Base-by-base conservation (phyloP, 1,284 basidiomycete genomes). In the Puccinia triticina region DNA sequence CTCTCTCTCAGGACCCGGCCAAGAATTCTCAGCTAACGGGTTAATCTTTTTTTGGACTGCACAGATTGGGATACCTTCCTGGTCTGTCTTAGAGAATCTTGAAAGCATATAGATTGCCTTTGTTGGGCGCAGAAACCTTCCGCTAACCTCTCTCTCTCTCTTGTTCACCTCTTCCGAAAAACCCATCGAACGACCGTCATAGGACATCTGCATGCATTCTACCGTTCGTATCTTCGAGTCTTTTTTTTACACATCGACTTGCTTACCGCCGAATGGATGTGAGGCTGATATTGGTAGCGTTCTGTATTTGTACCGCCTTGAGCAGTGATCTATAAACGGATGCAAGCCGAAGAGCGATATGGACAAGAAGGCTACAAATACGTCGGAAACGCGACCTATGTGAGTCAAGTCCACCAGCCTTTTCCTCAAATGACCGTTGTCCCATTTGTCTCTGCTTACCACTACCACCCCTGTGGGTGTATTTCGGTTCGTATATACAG, bases 291-390 rank as follows among this genome's bases (percentile, higher is more conserved):
- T n/a, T n/a, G n/a, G n/a, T n/a, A n/a, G n/a, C n/a, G n/a, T n/a
- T n/a, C n/a, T n/a, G n/a, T n/a, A n/a, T n/a, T n/a, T n/a, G n/a
- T n/a, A n/a, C n/a, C n/a, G n/a, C n/a, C n/a, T n/a, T n/a, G 55
- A 59, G 16, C 48, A 91, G 88, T 92, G 67, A 92, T 92, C 83
- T 92, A 92, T 87, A 92, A 90, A 89, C 91, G 91, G 88, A 93
- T 93, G 88, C 89, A 92, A 85, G 93, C 93, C 0, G 92, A 94
- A 85, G 92, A 93, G 85, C 88, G 89, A 75, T 93, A 92, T 86
- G 92, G 92, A 7, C 87, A 86, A 7, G 91, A 91, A 40, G 92
- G 92, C 40, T 93, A 91, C 88, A 86, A 89, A 83, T 91, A 90
- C 91, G 86, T 81, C 18, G 78, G 78, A 59, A 81, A 81, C 32